Percentiles rank a stretch among this genome's conserved stretches.
These are phyloP conservation scores for Solanum lycopersicoides DNA, from an alignment of 257 asterid genomes.

Conservation along the genomic window DNA sequence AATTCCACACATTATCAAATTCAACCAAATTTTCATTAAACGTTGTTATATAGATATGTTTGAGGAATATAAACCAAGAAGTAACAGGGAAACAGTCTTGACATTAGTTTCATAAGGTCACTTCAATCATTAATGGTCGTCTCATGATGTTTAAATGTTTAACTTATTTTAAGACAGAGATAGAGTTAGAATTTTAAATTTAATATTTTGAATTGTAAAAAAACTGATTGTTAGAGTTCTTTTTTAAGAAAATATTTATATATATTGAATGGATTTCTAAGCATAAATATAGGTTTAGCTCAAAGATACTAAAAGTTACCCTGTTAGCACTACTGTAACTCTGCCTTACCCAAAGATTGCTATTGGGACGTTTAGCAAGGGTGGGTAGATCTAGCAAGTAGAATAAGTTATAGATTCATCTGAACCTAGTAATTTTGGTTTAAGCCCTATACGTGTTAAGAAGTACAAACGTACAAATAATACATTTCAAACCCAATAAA, in stretches of 20 bases:
- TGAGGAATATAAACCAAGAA: neutral
- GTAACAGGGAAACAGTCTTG: neutral
- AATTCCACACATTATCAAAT: neutral
- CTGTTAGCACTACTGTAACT: neutral
- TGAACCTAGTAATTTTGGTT: neutral
- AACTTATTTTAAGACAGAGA: neutral
- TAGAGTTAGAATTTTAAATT: neutral
- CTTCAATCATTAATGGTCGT: neutral
- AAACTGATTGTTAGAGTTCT: too few relatives aligned
- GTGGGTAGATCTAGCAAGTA: neutral
- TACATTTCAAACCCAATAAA: neutral
- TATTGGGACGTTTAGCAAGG: neutral
- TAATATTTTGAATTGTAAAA: neutral
- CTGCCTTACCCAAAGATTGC: neutral
- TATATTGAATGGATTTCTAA: neutral
- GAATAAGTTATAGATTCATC: neutral
- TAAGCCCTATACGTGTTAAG: neutral
- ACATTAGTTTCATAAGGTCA: neutral
- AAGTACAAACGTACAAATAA: neutral
- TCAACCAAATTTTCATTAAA: neutral
- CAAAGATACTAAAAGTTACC: too few relatives aligned
- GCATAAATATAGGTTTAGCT: neutral
- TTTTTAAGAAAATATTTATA: too few relatives aligned
- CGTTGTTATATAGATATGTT: neutral
- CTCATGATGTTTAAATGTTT: neutral